Conservation (phyloP, 805 yeast species). For the Peterozyma toletana region DNA sequence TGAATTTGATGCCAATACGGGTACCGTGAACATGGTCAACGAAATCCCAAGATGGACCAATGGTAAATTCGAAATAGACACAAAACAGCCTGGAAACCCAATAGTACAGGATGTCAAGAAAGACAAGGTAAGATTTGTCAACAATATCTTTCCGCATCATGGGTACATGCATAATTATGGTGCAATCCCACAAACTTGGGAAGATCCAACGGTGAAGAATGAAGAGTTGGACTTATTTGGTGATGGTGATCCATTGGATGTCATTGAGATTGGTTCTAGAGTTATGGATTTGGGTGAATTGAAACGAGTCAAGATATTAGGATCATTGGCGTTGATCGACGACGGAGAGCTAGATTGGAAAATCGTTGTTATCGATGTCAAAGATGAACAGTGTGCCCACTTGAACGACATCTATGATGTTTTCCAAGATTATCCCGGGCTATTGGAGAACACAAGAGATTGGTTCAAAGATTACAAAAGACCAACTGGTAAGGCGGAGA, state of each 20-base stretch:
- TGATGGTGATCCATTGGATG: constrained; percentile 94
- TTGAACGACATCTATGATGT: constrained; percentile 65
- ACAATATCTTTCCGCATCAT: constrained; percentile 74
- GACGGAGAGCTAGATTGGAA: constrained; percentile 99
- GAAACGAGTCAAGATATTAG: constrained; percentile 61
- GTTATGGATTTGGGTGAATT: constrained; percentile 41
- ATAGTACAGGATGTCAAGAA: constrained; percentile 75
- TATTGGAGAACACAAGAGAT: constrained; percentile 56
- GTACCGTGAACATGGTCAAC: constrained; percentile 56
- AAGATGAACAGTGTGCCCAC: constrained; percentile 57
- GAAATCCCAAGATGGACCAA: constrained; percentile 81
- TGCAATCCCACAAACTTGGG: constrained; percentile 94
- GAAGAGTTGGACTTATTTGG: constrained; percentile 44
- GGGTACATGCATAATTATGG: constrained; percentile 89
- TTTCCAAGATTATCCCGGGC: constrained; percentile 59
- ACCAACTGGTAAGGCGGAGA: constrained; percentile 75
- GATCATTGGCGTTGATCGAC: constrained; percentile 73
- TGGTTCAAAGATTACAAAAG: constrained; percentile 85
- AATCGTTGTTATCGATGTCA: constrained; percentile 59
- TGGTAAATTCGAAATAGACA: constrained; percentile 75
- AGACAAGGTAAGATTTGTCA: constrained; percentile 67
- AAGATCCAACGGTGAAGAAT: constrained; percentile 64
- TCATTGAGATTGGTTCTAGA: constrained; percentile 76
- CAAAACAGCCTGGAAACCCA: constrained; percentile 56
- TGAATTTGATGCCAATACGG: constrained; percentile 29